A percentile compares a stretch with the other conserved stretches of the same genome.
Evolutionary conservation across 2,329 filamentous ascomycete genomes (phyloP).

Genomic region (Fusarium zealandicum): DNA sequence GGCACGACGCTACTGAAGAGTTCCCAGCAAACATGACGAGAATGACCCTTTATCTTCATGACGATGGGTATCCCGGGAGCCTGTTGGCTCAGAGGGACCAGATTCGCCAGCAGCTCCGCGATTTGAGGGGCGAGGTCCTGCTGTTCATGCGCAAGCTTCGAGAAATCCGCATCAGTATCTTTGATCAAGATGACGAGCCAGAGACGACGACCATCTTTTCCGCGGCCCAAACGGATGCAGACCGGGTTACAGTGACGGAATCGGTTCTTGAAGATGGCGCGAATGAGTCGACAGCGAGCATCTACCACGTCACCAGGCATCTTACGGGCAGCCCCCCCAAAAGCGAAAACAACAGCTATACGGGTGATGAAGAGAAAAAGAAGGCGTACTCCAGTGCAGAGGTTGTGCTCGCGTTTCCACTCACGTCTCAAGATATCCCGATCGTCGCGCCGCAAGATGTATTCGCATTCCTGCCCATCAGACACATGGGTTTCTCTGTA

Average conservation of each 20-base stretch:
- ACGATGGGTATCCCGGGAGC: background rate
- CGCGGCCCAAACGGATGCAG: background rate
- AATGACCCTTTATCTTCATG: background rate
- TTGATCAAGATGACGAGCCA: background rate
- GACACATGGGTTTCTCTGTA: conserved; percentile 1
- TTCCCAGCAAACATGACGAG: background rate
- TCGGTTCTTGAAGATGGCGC: background rate
- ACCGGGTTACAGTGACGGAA: background rate
- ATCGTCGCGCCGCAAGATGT: background rate
- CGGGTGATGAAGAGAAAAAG: background rate
- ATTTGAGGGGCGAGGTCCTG: background rate
- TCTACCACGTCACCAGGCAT: background rate
- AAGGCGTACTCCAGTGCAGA: background rate
- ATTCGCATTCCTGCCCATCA: conserved; percentile 1
- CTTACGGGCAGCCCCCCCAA: background rate
- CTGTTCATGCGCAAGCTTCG: conserved; percentile 5
- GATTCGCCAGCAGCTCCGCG: conserved; percentile 1
- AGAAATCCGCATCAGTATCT: background rate
- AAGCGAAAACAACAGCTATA: background rate
- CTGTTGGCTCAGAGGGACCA: background rate
- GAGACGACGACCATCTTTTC: background rate
- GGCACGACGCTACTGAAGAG: background rate
- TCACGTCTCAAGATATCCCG: background rate
- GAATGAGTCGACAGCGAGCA: background rate
- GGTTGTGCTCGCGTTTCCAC: background rate